Base-by-base conservation (phyloP, 1,284 basidiomycete species). In the Leccinum pallidistipes region DNA sequence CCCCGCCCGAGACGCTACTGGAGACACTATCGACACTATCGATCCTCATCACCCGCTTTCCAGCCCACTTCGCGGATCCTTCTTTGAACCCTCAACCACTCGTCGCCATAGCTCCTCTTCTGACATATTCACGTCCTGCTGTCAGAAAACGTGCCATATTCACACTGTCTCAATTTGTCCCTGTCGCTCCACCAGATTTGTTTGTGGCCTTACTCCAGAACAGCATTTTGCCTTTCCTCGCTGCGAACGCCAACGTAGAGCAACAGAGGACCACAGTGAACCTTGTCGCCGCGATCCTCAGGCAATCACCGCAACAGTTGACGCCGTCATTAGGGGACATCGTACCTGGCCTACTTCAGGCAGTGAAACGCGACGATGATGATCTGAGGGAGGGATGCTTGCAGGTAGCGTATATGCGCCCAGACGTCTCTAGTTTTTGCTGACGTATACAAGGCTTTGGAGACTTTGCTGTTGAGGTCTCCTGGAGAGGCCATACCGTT, bases 1-100 rank as follows among this genome's bases (percentile, higher is more conserved):
- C 87, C 8, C 90, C 92, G 4, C 92, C 89, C 53, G 96, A 95
- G 75, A 91, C 89, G 34, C 83, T 90, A 65, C 84, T 97, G 57
- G 96, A 98, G 76, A 92, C 92, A 0, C 82, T 98, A 11, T 91
- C 95, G 47, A 95, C 97, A 61, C 82, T 98, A 18, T 90, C 93
- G 9, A 97, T 98, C 72, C 85, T 98, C 64, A 93, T 96, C 73
- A 84, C 84, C 63, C 90, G 95, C 49, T 97, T 97, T 81, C 90
- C 91, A 12, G 77, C 81, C 38, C 84, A 90, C 64, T 78, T 94
- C n/a, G 78, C 87, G 5, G 80, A 83, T 60, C 80, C 85, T 5
- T 73, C 74, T 69, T 72, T 86, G 66, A 68, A 78, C 64, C 79
- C 86, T 62, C 76, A 86, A 16, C 90, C 93, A 3, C 80, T 97